phyloP scores from a whole-genome alignment of 352 stramenopile species.

The Phytophthora ohioensis region DNA sequence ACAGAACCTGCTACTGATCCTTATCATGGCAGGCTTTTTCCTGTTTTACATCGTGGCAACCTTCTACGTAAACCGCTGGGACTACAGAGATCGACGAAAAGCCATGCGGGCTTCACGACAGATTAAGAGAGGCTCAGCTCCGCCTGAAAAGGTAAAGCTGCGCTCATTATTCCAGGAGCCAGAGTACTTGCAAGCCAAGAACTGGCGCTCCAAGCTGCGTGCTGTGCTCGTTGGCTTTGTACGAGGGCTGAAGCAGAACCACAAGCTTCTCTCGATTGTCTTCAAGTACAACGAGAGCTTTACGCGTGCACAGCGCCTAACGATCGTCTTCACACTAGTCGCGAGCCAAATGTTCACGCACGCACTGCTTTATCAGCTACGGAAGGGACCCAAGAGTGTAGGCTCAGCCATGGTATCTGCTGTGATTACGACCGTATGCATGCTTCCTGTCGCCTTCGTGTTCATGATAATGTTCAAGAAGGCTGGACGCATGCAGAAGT shows the following conservation, averaged over 20 bases:
- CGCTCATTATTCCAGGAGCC: conserved; percentile 69
- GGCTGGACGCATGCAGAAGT: conserved; percentile 62
- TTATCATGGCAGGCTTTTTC: conserved; percentile 64
- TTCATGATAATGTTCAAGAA: conserved; percentile 84
- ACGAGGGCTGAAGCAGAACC: conserved; percentile 62
- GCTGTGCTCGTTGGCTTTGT: conserved; percentile 56
- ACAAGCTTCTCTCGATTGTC: conserved; percentile 75
- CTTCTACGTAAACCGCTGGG: conserved; percentile 74
- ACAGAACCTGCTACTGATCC: conserved; percentile 63
- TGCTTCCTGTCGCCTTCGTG: conserved; percentile 68
- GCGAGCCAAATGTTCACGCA: conserved; percentile 83
- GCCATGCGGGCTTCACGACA: conserved; percentile 47
- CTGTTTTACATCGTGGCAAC: conserved; percentile 58
- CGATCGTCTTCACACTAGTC: conserved; percentile 74
- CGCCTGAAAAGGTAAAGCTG: conserved; percentile 62
- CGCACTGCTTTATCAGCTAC: conserved; percentile 66
- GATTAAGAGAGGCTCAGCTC: conserved; percentile 29
- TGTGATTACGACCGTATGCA: conserved; percentile 68
- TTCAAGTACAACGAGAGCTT: conserved; percentile 85
- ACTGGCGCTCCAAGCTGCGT: conserved; percentile 50
- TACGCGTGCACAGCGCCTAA: conserved; percentile 65
- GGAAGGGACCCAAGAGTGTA: conserved; percentile 50
- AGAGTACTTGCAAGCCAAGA: conserved; percentile 62
- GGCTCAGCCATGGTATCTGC: conserved; percentile 64
- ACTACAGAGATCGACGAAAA: conserved; percentile 57